Conservation (phyloP, 1,139 yeast species). For the Nakaseomyces glabratus region DNA sequence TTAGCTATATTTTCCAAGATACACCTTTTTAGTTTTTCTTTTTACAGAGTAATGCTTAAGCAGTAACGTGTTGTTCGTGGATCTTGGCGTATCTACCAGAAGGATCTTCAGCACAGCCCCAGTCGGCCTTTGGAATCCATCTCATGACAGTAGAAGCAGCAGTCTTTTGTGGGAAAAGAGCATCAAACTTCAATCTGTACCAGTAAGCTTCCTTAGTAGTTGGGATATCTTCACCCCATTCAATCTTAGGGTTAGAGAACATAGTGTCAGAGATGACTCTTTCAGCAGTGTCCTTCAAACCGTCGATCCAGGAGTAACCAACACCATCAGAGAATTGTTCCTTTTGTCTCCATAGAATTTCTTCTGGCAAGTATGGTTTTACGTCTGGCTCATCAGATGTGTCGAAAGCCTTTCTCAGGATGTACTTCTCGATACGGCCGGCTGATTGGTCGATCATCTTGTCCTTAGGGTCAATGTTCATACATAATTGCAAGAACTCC, state of each 20-base stretch:
- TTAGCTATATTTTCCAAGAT: no score
- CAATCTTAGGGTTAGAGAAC: constrained; percentile 79
- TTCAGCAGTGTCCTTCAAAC: constrained; percentile 92
- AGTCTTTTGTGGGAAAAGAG: constrained; percentile 76
- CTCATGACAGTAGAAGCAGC: constrained; percentile 97
- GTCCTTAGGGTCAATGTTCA: constrained; percentile 91
- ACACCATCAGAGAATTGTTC: constrained; percentile 99
- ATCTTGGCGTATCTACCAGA: constrained; percentile 93
- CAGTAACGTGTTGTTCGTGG: constrained; percentile 56
- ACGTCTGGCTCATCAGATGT: constrained; percentile 60
- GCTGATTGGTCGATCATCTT: constrained; percentile 64
- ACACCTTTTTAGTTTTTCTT: no score
- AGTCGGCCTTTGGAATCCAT: constrained; percentile 99
- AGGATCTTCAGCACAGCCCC: constrained; percentile 99
- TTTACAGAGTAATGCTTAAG: no score
- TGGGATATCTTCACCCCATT: constrained; percentile 94
- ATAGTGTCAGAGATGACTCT: constrained; percentile 78
- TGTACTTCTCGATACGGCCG: constrained; percentile 85
- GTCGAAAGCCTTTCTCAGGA: constrained; percentile 94
- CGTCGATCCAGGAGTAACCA: constrained; percentile 99
- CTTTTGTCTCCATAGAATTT: constrained; percentile 98
- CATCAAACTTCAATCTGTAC: constrained; percentile 95
- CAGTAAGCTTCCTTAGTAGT: constrained; percentile 98
- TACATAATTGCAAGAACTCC: constrained; percentile 80
- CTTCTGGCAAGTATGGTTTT: constrained; percentile 85